A percentile compares a stretch with the other conserved stretches of the same genome.
phyloP scores from a whole-genome alignment of 768 basidiomycete species.

The Suillus subaureus region DNA sequence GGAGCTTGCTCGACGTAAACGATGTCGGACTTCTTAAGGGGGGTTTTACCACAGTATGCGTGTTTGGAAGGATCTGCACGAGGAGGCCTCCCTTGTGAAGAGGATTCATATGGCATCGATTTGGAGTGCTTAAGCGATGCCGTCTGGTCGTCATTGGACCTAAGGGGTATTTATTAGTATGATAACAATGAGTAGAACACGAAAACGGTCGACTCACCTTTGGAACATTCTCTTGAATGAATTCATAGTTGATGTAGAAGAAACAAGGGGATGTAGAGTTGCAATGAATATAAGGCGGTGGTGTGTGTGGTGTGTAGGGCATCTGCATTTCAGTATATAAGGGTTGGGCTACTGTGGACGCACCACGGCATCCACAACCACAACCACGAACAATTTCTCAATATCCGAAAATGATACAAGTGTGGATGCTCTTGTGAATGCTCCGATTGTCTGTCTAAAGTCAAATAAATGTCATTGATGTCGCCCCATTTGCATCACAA shows the following conservation, averaged over 20 bases:
- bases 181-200: background rate
- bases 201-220: conserved; percentile 8
- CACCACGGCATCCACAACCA: background rate
- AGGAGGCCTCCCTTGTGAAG: conserved; percentile 8
- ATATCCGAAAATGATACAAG: background rate
- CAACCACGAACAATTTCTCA: background rate
- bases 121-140: conserved; percentile 13
- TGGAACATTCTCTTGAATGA: conserved; percentile 1
- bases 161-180: background rate
- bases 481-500: background rate
- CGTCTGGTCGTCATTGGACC: conserved; percentile 8
- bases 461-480: background rate
- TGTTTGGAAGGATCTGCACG: conserved; percentile 2
- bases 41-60: conserved; percentile 14
- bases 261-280: background rate
- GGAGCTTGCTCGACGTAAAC: conserved; percentile 12
- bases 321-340: background rate
- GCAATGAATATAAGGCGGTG: background rate
- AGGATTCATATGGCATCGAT: conserved; percentile 14
- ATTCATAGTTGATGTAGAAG: background rate
- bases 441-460: background rate
- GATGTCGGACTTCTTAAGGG: conserved; percentile 14
- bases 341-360: background rate
- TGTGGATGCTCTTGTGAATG: background rate
- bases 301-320: background rate